A percentile compares a stretch with the other conserved stretches of the same genome.
Conservation (phyloP, 2,329 filamentous ascomycete species). For the Neocucurbitaria cava region DNA sequence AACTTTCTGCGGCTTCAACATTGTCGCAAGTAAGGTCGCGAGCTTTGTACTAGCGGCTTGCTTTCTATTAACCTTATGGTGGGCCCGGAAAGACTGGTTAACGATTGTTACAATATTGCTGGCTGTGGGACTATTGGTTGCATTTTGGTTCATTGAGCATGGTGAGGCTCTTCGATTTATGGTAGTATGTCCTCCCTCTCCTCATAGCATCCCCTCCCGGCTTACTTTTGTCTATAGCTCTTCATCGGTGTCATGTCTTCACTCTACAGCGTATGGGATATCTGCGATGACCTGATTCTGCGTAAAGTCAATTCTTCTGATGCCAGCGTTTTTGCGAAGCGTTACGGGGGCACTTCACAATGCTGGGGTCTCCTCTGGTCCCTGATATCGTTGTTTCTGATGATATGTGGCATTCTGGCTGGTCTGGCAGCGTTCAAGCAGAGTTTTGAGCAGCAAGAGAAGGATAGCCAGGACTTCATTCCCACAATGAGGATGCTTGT, state of each 20-base stretch:
- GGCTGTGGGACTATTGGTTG: constrained; percentile 74
- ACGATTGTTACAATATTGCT: constrained; percentile 74
- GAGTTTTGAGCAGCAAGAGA: constrained; percentile 70
- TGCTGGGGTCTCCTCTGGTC: constrained; percentile 85
- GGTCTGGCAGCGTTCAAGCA: constrained; percentile 79
- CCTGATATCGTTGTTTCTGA: constrained; percentile 73
- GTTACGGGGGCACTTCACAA: constrained; percentile 79
- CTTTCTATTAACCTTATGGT: constrained; percentile 82
- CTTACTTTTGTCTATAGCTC: constrained; percentile 53
- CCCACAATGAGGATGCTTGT: constrained; percentile 45
- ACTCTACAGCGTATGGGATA: constrained; percentile 84
- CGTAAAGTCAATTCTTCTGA: constrained; percentile 82
- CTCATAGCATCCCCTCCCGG: background rate
- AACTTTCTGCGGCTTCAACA: constrained; percentile 82
- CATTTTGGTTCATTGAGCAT: constrained; percentile 81
- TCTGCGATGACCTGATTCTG: constrained; percentile 81
- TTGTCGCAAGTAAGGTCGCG: constrained; percentile 80
- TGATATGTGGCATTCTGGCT: constrained; percentile 76
- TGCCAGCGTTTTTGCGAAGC: constrained; percentile 78
- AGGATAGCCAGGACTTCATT: constrained; percentile 73
- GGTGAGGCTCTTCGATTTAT: constrained; percentile 76
- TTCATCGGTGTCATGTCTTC: constrained; percentile 85
- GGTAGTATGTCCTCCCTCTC: constrained; percentile 57
- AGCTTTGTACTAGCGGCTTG: constrained; percentile 75
- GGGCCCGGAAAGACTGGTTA: constrained; percentile 79